Evolutionary conservation across 2,329 filamentous ascomycete genomes (phyloP), one percentile per base, ranked within the genome.

Genomic region (Trichoderma simmonsii): DNA sequence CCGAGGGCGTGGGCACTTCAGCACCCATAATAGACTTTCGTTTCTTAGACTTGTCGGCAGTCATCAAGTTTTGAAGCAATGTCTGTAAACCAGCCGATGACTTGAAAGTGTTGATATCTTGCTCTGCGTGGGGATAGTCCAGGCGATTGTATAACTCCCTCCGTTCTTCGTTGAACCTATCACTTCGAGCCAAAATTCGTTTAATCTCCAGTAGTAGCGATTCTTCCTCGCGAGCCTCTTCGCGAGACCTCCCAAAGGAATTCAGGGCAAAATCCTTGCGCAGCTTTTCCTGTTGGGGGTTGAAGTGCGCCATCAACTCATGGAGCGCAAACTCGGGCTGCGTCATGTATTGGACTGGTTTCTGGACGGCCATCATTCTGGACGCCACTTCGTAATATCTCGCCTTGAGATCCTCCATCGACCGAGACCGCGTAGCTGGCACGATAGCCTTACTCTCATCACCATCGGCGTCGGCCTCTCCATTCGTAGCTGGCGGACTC

Each of bases 141-240:
- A 99, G 90, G 67, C 95, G 89, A 74, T 90, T 89, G 82, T 95
- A 97, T 59, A 97, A 88, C 80, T 97, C 95, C 76, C 91, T 90
- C 70, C 96, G 92, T 79, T 98, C 94, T 75, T 93, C 91, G 79
- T 97, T 93, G 78, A 98, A 92, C 71, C 90, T 91, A 76, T 96
- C 93, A 75, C 95, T 93, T 73, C 94, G 91, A 74, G 93, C 91
- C 78, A 97, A 89, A 75, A 99, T 98, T 72, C 96, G 92, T 78
- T 97, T 94, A 70, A 99, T 89, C 79, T 99, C 96, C 72, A 95
- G 88, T 21, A 99, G 87, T 3, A 99, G 84, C 39, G 93, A 92
- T 77, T 97, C 93, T 82, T 99, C 96, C 80, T 99, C 96, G 74
- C 93, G 91, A 30, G 95, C 93, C 82, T 99, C 95, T 74, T 97